Conservation (phyloP, 2,329 filamentous ascomycete genomes). For the Nakataea oryzae region DNA sequence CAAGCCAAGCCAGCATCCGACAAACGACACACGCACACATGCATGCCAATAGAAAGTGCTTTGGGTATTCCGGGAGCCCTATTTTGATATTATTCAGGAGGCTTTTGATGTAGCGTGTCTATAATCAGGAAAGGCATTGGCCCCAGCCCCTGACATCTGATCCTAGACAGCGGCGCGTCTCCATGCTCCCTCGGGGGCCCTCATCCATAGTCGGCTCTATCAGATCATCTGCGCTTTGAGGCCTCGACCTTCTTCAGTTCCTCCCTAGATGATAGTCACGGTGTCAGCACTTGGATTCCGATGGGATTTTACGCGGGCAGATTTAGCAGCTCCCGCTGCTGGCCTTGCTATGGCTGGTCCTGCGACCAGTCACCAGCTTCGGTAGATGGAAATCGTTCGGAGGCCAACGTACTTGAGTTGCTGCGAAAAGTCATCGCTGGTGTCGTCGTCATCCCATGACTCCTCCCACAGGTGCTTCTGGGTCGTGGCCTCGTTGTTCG, state of each 20-base stretch:
- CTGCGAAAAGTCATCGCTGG: slow-evolving; percentile 88
- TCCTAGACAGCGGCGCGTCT: background rate
- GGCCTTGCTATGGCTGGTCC: background rate
- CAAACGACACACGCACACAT: background rate
- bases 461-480: slow-evolving; percentile 86
- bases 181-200: background rate
- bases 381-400: background rate
- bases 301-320: background rate
- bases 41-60: background rate
- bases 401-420: slow-evolving; percentile 68
- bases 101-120: background rate
- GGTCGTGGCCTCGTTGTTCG: slow-evolving; percentile 50
- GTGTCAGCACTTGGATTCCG: background rate
- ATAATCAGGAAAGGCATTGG: background rate
- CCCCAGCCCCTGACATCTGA: background rate
- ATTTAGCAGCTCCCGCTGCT: background rate
- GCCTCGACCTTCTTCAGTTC: slow-evolving; percentile 91
- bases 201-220: background rate
- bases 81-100: background rate
- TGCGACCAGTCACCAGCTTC: too few species aligned
- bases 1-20: background rate
- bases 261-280: slow-evolving; percentile 44
- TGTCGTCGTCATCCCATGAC: slow-evolving; percentile 99
- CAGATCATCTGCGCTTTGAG: slow-evolving; percentile 34
- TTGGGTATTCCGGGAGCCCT: background rate